These are phyloP conservation scores for Ceratobasidium sp. DNA, from an alignment of 1,284 basidiomycete species.

Conservation along the genomic window DNA sequence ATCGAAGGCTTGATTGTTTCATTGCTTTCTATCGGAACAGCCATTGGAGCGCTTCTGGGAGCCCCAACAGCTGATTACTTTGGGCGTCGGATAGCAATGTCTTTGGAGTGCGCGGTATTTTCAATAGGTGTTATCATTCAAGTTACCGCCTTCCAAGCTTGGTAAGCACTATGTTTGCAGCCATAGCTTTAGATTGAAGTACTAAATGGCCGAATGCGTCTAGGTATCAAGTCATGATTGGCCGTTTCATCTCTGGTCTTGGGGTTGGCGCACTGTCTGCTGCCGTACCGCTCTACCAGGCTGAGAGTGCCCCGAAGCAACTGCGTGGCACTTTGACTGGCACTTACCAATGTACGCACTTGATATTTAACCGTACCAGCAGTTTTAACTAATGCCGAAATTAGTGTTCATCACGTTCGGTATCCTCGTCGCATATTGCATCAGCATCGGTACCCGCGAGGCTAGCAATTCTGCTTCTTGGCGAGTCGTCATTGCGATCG, in stretches of 20 bases:
- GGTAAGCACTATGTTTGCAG: constrained; percentile 58
- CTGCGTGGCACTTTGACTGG: constrained; percentile 80
- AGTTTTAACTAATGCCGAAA: constrained; percentile 1
- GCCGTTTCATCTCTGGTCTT: constrained; percentile 75
- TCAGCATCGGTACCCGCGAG: constrained; percentile 57
- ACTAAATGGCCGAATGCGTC: constrained; percentile 36
- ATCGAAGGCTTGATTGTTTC: constrained; percentile 72
- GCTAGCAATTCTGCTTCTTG: constrained; percentile 66
- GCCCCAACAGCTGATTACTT: constrained; percentile 75
- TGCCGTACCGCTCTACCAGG: constrained; percentile 84
- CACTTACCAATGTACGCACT: constrained; percentile 46
- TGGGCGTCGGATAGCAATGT: constrained; percentile 80
- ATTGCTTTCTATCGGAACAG: constrained; percentile 75
- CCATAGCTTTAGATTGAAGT: constrained; percentile 60
- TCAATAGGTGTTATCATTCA: constrained; percentile 79
- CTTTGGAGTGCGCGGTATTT: constrained; percentile 74
- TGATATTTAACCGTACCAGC: neutral
- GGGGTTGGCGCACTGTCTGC: constrained; percentile 80
- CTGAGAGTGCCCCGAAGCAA: constrained; percentile 81
- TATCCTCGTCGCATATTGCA: constrained; percentile 77
- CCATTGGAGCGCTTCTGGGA: constrained; percentile 71
- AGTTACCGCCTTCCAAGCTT: constrained; percentile 63
- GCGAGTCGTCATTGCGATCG: constrained; percentile 77
- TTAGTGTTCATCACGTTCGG: constrained; percentile 78
- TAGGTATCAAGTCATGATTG: constrained; percentile 63